Percentiles rank a stretch among this genome's conserved stretches.
Evolutionary conservation across 306 rosid genomes (phyloP).

Genomic region (Gastrolobium bilobum): DNA sequence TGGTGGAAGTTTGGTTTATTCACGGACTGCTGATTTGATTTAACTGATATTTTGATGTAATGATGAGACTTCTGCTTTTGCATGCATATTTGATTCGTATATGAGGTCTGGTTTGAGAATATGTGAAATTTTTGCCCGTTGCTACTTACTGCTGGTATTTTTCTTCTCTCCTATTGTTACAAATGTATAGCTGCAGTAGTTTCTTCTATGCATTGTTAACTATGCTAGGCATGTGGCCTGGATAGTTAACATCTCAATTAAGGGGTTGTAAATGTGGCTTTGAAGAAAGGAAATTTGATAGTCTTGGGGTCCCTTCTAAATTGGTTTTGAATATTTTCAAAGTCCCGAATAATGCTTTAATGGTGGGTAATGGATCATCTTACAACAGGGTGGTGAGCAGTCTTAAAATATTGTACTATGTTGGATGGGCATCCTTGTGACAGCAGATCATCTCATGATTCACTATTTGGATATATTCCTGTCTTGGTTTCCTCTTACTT

Average conservation of each 20-base stretch:
- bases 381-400: conserved; percentile 71
- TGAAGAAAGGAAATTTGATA: conserved; percentile 58
- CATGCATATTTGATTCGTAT: conserved; percentile 7
- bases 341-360: conserved; percentile 66
- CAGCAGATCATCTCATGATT: conserved; percentile 67
- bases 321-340: conserved; percentile 48
- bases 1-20: conserved; percentile 39
- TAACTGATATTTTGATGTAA: conserved; percentile 22
- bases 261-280: conserved; percentile 43
- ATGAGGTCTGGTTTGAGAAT: background rate
- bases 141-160: conserved; percentile 2
- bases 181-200: conserved; percentile 4
- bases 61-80: conserved; percentile 26
- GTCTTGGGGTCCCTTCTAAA: conserved; percentile 62
- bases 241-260: conserved; percentile 33
- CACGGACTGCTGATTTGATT: conserved; percentile 16
- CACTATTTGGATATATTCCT: conserved; percentile 64
- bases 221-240: conserved; percentile 36
- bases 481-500: conserved; percentile 79
- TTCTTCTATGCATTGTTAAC: conserved; percentile 39
- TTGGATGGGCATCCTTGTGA: conserved; percentile 75
- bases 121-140: background rate
- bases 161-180: background rate
- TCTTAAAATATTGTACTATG: conserved; percentile 61
- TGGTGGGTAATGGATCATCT: conserved; percentile 60